Base-by-base conservation (phyloP, 1,284 basidiomycete species). In the Bothia castanella region DNA sequence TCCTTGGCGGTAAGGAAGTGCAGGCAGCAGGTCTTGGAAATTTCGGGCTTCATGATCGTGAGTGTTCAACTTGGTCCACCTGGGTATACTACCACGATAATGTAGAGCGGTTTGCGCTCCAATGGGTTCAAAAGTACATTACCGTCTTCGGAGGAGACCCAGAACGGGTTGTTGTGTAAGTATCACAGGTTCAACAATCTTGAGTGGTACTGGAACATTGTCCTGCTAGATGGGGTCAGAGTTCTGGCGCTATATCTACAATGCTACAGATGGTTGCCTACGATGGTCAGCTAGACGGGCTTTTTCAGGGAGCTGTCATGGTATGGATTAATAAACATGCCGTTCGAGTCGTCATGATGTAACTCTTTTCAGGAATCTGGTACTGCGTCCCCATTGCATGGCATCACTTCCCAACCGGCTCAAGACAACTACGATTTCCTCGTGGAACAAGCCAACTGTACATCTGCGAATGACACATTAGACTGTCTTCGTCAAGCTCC, bases 81-180 rank as follows among this genome's bases (percentile, higher is more conserved):
- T 46, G 20, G 12, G 17, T 16, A 20, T 13, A 17, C 13, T 43
- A 14, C 45, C 8, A 32, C 17, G 21, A 25, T 10, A 21, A 20
- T 8, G 8, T 40, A 82, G 79, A 82, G 60, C 74, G 76, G 10
- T 61, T 73, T 32, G 82, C 82, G 0, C 63, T 89, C 14, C 63
- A 79, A 51, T 89, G 85, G 85, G 68, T 87, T 0, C 78, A 85
- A 54, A 73, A 80, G 58, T 83, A 87, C 58, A 83, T 88, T 38
- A 53, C 65, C 13, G 66, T 68, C 1, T 87, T 88, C 51, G 83
- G 84, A 2, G 86, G 86, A 8, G 78, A 87, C 59, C 76, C 78
- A 14, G 65, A 69, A 3, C 75, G 75, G 59, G 80, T 83, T 5
- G 80, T 77, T 2, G 74, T 82, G 80, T 81, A 63, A 45, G 74